Evolutionary conservation across 1,139 yeast species (phyloP).

Genomic region (Scheffersomyces titani): DNA sequence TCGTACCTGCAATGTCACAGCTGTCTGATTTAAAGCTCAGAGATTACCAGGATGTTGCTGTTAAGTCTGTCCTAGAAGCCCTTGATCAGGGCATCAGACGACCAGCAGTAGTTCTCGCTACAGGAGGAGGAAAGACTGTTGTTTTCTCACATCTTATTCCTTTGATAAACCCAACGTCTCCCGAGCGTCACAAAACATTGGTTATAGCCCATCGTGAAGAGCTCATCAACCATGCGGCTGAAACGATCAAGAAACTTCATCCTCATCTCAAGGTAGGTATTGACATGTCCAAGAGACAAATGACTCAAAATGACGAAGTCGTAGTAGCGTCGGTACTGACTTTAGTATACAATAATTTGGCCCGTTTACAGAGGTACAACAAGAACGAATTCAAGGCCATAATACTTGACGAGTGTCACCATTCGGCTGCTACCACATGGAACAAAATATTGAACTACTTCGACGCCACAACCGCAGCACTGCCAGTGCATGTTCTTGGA

Average conservation of each 20-base stretch:
- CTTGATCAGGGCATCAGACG: constrained; percentile 50
- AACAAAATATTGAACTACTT: constrained; percentile 58
- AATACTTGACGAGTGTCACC: constrained; percentile 92
- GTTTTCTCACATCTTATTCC: constrained; percentile 71
- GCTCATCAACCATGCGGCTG: constrained; percentile 69
- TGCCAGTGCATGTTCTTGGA: constrained; percentile 66
- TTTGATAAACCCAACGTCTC: constrained; percentile 36
- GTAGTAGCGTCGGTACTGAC: constrained; percentile 81
- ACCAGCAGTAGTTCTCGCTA: constrained; percentile 84
- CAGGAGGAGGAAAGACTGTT: constrained; percentile 95
- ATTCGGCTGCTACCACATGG: constrained; percentile 79
- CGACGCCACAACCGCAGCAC: constrained; percentile 43
- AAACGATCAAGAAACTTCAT: constrained; percentile 45
- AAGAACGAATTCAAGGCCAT: constrained; percentile 67
- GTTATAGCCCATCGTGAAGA: constrained; percentile 85
- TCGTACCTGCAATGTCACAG: background rate
- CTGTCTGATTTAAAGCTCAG: constrained; percentile 17
- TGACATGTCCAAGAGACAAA: constrained; percentile 66
- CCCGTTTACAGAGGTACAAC: constrained; percentile 55
- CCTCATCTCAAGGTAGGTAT: constrained; percentile 61
- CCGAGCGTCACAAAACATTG: constrained; percentile 51
- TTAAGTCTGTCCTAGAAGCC: constrained; percentile 54
- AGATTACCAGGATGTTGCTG: constrained; percentile 77
- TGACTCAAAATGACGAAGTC: constrained; percentile 52
- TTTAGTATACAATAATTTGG: constrained; percentile 34